Conservation (phyloP, 495 filamentous ascomycete species). For the Clohesyomyces aquaticus region DNA sequence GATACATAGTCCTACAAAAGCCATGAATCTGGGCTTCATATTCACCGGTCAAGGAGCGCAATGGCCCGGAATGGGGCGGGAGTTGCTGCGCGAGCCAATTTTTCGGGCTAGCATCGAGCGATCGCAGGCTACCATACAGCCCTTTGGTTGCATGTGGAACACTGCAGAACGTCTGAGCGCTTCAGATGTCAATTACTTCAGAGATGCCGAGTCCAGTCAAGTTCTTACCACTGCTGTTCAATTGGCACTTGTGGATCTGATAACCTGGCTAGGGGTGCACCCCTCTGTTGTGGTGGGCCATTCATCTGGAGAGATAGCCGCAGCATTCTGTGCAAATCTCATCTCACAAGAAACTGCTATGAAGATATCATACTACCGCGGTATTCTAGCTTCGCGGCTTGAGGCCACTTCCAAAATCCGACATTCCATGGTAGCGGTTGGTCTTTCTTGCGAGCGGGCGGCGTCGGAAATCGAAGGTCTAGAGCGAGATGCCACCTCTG, state of each 20-base stretch:
- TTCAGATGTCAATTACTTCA: background rate
- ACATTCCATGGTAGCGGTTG: background rate
- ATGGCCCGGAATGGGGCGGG: slow-evolving; percentile 44
- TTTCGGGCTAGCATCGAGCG: background rate
- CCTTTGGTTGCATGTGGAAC: background rate
- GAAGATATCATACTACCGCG: background rate
- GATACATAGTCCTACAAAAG: background rate
- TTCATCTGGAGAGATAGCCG: slow-evolving; percentile 30
- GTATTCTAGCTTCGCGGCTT: background rate
- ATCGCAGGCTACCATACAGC: background rate
- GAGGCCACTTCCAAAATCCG: background rate
- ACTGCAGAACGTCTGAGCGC: background rate
- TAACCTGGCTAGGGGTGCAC: slow-evolving; percentile 1
- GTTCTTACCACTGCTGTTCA: slow-evolving; percentile 18
- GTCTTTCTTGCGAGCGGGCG: background rate
- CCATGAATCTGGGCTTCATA: slow-evolving; percentile 22
- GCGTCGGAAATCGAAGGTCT: background rate
- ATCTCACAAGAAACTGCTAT: background rate
- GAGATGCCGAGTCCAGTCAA: slow-evolving; percentile 1
- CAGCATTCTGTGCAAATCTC: slow-evolving; percentile 11
- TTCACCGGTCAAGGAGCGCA: slow-evolving; percentile 74
- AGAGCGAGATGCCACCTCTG: background rate
- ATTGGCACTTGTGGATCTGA: slow-evolving; percentile 16
- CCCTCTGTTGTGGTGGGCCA: slow-evolving; percentile 19
- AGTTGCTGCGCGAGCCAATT: slow-evolving; percentile 51